Evolutionary conservation across 1,139 yeast species (phyloP), one percentile per base, ranked within the genome.

Genomic region (Geotrichum macrosporum): DNA sequence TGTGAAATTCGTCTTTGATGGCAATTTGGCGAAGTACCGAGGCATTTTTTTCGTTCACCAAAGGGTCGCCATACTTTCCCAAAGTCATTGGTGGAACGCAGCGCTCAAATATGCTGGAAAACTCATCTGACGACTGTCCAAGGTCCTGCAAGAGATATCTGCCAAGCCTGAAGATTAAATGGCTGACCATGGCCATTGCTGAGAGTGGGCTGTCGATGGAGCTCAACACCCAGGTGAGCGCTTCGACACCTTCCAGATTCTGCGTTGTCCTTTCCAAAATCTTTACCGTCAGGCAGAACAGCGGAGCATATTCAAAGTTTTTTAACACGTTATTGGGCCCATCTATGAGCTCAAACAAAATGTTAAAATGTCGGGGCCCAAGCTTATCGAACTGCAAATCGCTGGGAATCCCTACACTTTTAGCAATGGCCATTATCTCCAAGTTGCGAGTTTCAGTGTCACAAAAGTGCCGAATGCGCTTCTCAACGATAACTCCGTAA

Each of bases 271-370:
- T 44, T 32, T 37, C 47, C 24, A 44, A 13, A 24, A 38, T 19
- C 21, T 34, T 42, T 30, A 38, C 18, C 20, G 40, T 38, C 20
- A 42, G 31, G 15, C 43, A 35, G n/a, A 47, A 32, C 10, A 47
- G 18, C 10, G 36, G 35, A n/a, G 41, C 33, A 29, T 24, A 38
- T n/a, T 30, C 37, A 5, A 24, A 9, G 27, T 37, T 38, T 38
- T 30, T 37, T n/a, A 47, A 29, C 5, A 43, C 26, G 15, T 39
- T 27, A n/a, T 35, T 38, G 9, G 46, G 13, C 13, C 46, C 38
- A 38, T 42, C 50, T 22, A 47, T 35, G 8, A 35, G 34, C 21
- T 47, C 44, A 38, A 47, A 39, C 26, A 47, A 24, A 26, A 47
- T 38, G n/a, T 37, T 26, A 37, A 37, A 24, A 27, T 31, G 42